These are phyloP conservation scores for Sporothrix curviconia DNA, from an alignment of 2,329 filamentous ascomycete species.

Conservation along the genomic window DNA sequence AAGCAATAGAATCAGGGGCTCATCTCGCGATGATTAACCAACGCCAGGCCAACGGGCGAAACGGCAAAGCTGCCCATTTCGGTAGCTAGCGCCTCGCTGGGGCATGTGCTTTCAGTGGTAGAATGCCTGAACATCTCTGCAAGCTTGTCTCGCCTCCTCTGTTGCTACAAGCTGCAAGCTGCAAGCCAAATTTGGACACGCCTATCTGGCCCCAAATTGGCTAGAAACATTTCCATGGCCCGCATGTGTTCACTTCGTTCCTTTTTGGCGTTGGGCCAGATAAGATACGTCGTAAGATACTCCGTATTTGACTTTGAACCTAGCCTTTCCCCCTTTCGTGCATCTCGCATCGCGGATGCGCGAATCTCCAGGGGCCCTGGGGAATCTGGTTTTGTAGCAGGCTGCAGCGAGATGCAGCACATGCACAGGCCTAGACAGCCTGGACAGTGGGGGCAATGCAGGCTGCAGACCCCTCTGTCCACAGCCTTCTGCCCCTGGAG, in stretches of 20 bases:
- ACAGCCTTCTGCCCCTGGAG: background rate
- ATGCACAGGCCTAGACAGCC: background rate
- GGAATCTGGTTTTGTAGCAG: background rate
- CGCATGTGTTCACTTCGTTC: no score
- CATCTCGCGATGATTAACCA: background rate
- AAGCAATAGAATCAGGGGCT: background rate
- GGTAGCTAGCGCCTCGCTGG: no score
- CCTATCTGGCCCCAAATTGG: background rate
- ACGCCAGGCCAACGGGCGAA: background rate
- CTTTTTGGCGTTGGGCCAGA: no score
- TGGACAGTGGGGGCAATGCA: background rate
- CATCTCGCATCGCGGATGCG: background rate
- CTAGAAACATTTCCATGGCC: background rate
- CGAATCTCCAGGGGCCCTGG: background rate
- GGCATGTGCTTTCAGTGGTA: no score
- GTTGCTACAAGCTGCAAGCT: no score
- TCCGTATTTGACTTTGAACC: background rate
- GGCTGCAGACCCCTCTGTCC: background rate
- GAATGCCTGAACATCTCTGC: no score
- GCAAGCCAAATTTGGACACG: background rate
- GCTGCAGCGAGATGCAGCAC: background rate
- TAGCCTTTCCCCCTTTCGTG: conserved; percentile 1
- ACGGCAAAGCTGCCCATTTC: background rate
- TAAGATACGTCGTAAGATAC: no score
- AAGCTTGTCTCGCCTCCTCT: conserved; percentile 5